Conservation (phyloP, 2,329 filamentous ascomycete genomes). For the Coniochaeta hoffmannii region DNA sequence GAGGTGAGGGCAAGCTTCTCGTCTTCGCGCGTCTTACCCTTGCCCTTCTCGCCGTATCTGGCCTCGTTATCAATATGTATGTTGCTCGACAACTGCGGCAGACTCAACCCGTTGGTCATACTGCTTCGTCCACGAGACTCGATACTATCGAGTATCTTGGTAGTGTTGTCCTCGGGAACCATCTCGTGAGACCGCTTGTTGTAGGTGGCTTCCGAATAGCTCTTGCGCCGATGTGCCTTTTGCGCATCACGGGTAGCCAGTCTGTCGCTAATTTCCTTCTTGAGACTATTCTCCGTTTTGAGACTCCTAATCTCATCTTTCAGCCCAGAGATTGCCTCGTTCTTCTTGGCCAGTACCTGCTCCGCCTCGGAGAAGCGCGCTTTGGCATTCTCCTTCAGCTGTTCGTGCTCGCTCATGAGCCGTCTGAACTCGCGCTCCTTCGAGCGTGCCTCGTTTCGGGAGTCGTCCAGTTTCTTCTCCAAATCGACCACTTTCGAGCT, state of each 20-base stretch:
- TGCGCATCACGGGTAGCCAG: constrained; percentile 2
- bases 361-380: constrained; percentile 46
- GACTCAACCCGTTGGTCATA: not conserved
- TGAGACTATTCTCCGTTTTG: constrained; percentile 33
- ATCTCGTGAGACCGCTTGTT: constrained; percentile 4
- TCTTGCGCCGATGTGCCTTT: constrained; percentile 1
- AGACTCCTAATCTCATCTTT: constrained; percentile 44
- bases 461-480: constrained; percentile 17
- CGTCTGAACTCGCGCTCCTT: constrained; percentile 27
- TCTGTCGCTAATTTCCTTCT: constrained; percentile 15
- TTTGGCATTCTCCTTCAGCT: constrained; percentile 46
- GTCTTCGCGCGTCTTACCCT: constrained; percentile 9
- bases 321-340: constrained; percentile 48
- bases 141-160: not conserved
- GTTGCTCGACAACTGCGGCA: not conserved
- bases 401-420: constrained; percentile 41
- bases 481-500: constrained; percentile 19
- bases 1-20: constrained; percentile 11
- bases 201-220: not conserved
- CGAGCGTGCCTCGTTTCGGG: constrained; percentile 14
- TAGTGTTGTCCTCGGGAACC: constrained; percentile 16
- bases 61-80: not conserved
- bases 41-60: constrained; percentile 2
- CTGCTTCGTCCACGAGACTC: not conserved
- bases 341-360: constrained; percentile 47